These are phyloP conservation scores for Fusarium concolor DNA, from an alignment of 2,329 filamentous ascomycete genomes.

Conservation along the genomic window DNA sequence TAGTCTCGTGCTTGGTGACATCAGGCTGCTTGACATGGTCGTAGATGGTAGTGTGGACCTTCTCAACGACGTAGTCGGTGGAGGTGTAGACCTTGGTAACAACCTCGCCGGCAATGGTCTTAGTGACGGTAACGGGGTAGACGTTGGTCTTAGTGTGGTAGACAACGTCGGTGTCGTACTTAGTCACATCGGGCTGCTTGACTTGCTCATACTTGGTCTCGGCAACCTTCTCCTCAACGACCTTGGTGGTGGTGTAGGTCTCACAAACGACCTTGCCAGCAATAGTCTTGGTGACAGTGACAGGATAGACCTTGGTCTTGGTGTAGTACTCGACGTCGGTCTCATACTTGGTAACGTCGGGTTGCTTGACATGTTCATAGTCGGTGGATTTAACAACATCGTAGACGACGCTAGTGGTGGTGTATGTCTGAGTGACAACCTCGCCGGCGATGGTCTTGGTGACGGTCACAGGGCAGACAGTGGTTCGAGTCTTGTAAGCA, in stretches of 20 bases:
- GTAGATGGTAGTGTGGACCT: constrained; percentile 50
- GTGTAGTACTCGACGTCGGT: constrained; percentile 55
- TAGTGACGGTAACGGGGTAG: constrained; percentile 56
- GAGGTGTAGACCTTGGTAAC: constrained; percentile 45
- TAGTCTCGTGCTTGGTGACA: constrained; percentile 48
- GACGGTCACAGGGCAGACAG: constrained; percentile 56
- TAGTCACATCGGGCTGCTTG: constrained; percentile 50
- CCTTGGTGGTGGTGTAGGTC: constrained; percentile 43
- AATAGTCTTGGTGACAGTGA: constrained; percentile 54
- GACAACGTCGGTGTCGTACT: constrained; percentile 48
- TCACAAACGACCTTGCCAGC: constrained; percentile 55
- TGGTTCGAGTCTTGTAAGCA: constrained; percentile 57
- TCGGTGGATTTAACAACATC: constrained; percentile 49
- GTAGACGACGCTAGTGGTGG: constrained; percentile 47
- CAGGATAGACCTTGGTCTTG: constrained; percentile 57
- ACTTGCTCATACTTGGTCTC: constrained; percentile 50
- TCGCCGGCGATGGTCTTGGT: constrained; percentile 54
- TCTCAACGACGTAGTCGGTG: constrained; percentile 47
- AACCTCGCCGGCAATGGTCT: constrained; percentile 46
- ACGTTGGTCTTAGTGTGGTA: constrained; percentile 58
- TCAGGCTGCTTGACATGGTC: constrained; percentile 55
- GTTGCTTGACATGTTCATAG: constrained; percentile 52
- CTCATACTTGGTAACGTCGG: constrained; percentile 52
- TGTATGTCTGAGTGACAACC: constrained; percentile 55
- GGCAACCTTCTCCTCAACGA: constrained; percentile 47